Evolutionary conservation across 306 rosid species (phyloP), one percentile per base, ranked within the genome.

Genomic region (Trifolium pratense): DNA sequence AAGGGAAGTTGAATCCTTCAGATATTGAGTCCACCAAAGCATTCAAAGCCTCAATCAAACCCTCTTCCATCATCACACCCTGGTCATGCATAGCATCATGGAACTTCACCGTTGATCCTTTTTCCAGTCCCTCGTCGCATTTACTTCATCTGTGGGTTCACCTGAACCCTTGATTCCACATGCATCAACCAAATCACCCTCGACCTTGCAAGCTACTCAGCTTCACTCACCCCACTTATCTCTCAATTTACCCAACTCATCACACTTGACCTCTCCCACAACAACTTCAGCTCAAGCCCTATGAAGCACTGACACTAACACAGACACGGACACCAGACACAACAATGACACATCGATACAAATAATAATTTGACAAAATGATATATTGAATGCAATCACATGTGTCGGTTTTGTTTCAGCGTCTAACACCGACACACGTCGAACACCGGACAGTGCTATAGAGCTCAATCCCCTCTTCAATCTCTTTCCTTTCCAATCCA

Each of bases 71-170:
- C 21, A 86, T 89, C 34, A 68, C 81, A 9, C 76, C 92, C 0
- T 91, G 76, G 80, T 88, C 98, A 7, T 93, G 98, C 78, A 55
- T 94, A 31, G 88, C 84, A 32, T 89, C 97, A 10, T 94, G 98
- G 98, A 87, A 89, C 84, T 94, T 94, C 88, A 61, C 90, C 86
- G 18, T 65, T 18, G 96, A 93, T 46, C 96, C 97, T 2, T 93
- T 97, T 42, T 64, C 89, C 89, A 10, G 0, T 84, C 59, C 97
- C 96, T 34, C 94, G 83, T 80, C 97, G 90, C 18, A 85, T 74
- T 76, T 63, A 36, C 86, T 93, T 91, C 90, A 73, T 78, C 51
- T 91, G 97, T 70, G 92, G 89, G 61, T 48, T 91, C 84, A 79
- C 91, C 64, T 91, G 96, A 87, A 82, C 86, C 55, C 52, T 70